Percentiles rank a stretch among this genome's conserved stretches.
phyloP scores from a whole-genome alignment of 2,329 filamentous ascomycete genomes.

The Zelopaecilomyces penicillatus region DNA sequence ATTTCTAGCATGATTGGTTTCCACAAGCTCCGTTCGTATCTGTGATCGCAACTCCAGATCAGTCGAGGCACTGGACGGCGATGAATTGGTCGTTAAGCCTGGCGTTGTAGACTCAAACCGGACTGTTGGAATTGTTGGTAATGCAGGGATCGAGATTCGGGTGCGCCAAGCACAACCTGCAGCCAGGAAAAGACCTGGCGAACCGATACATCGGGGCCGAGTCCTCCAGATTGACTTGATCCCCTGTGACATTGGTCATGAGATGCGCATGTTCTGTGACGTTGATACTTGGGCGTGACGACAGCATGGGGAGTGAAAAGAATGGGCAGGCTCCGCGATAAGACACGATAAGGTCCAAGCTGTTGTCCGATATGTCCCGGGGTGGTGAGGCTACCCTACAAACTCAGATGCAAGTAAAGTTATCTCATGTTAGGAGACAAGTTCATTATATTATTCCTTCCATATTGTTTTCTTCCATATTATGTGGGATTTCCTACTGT shows the following conservation, averaged over 20 bases:
- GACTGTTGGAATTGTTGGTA: neutral
- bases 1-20: slow-evolving; percentile 16
- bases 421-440: too few relatives aligned
- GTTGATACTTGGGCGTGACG: neutral
- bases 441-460: too few relatives aligned
- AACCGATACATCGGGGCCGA: slow-evolving; percentile 25
- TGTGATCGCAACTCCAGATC: slow-evolving; percentile 7
- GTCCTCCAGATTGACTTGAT: slow-evolving; percentile 35
- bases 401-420: too few relatives aligned
- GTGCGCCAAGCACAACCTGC: slow-evolving; percentile 9
- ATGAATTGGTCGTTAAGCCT: neutral
- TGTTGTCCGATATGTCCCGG: too few relatives aligned
- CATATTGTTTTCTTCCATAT: too few relatives aligned
- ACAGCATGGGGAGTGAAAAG: neutral
- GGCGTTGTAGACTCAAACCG: slow-evolving; percentile 1
- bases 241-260: slow-evolving; percentile 40
- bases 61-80: neutral
- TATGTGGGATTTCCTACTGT: too few relatives aligned
- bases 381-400: too few relatives aligned
- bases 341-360: too few relatives aligned
- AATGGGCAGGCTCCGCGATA: neutral
- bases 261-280: slow-evolving; percentile 25
- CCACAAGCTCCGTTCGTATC: neutral
- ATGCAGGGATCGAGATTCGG: neutral
- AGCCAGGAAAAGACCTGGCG: slow-evolving; percentile 14